Base-by-base conservation (phyloP, 345 rosid species). In the Carallia pectinifolia region DNA sequence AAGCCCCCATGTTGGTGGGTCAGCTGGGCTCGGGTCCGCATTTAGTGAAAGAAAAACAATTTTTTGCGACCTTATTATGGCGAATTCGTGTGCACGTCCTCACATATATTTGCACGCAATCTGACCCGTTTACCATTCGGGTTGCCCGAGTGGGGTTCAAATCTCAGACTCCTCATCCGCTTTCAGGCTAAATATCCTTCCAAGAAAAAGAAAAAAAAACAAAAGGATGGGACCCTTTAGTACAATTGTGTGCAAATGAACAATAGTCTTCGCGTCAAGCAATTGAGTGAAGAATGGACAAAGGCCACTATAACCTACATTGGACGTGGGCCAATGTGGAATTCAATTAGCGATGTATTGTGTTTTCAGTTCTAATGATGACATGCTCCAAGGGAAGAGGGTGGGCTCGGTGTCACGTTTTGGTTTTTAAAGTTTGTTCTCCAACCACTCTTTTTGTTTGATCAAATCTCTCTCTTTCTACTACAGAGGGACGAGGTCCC, bases 341-440 rank as follows among this genome's bases (percentile, higher is more conserved):
- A n/a, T 58, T 52, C 58, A 58, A 40, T 10, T 1, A 1, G 29
- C 6, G 67, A 69, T 37, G 68, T 33, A 9, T 68, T 30, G 81
- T 55, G 53, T 68, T 73, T 63, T 64, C 60, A 64, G 12, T 53
- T 73, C 55, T 19, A 72, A 64, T 64, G 71, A 72, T 61, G 73
- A 65, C 12, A 2, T 44, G 70, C 58, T 71, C 30, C 38, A 36
- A 23, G 15, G 23, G 23, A 61, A 30, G 55, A 39, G 36, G 63
- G 71, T 62, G 72, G 75, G 78, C 59, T 70, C 73, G 52, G 5
- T 48, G 47, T 47, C 66, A 69, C 65, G 62, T 61, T 65, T 62
- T 17, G 62, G 37, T 16, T 61, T 62, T 53, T 67, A 2, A 19
- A 1, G 23, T 61, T 72, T 31, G 58, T 64, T 47, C 44, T 54